A percentile compares a stretch with the other conserved stretches of the same genome.
Evolutionary conservation across 768 basidiomycete species (phyloP).

Genomic region (Boletus eberwhitei): DNA sequence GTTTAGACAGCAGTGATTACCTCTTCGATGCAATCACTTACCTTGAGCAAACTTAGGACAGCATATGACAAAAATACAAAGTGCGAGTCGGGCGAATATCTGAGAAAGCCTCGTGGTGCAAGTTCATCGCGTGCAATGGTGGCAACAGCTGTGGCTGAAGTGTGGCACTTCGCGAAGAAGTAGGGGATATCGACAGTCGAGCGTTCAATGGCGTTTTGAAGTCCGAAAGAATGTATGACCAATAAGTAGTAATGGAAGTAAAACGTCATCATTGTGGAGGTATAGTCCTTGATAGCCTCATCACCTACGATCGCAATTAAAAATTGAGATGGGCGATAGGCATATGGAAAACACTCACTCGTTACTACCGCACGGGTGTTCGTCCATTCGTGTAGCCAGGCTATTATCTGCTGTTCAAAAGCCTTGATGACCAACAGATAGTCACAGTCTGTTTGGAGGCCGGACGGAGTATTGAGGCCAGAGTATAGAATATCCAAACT

Average conservation of each 20-base stretch:
- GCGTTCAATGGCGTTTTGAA: slow-evolving; percentile 92
- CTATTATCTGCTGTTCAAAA: slow-evolving; percentile 73
- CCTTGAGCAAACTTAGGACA: slow-evolving; percentile 89
- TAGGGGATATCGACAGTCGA: slow-evolving; percentile 70
- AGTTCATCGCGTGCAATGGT: slow-evolving; percentile 74
- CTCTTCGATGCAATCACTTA: slow-evolving; percentile 29
- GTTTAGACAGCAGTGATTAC: slow-evolving; percentile 9
- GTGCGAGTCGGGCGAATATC: slow-evolving; percentile 85
- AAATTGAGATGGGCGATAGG: neutral
- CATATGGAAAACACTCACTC: slow-evolving; percentile 13
- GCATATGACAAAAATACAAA: slow-evolving; percentile 94
- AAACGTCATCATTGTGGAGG: slow-evolving; percentile 47
- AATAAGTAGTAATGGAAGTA: slow-evolving; percentile 85
- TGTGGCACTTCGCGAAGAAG: slow-evolving; percentile 79
- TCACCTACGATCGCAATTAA: slow-evolving; percentile 19
- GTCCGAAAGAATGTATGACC: slow-evolving; percentile 91
- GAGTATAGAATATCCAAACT: slow-evolving; percentile 90
- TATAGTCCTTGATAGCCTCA: slow-evolving; percentile 26
- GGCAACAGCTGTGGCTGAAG: slow-evolving; percentile 67
- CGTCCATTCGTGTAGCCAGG: slow-evolving; percentile 58
- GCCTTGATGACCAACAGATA: slow-evolving; percentile 82
- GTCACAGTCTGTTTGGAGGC: slow-evolving; percentile 79
- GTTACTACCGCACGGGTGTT: slow-evolving; percentile 13
- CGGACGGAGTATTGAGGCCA: slow-evolving; percentile 72
- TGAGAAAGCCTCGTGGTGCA: slow-evolving; percentile 71